These are phyloP conservation scores for Lactifluus subvellereus DNA, from an alignment of 768 basidiomycete genomes.

Conservation along the genomic window DNA sequence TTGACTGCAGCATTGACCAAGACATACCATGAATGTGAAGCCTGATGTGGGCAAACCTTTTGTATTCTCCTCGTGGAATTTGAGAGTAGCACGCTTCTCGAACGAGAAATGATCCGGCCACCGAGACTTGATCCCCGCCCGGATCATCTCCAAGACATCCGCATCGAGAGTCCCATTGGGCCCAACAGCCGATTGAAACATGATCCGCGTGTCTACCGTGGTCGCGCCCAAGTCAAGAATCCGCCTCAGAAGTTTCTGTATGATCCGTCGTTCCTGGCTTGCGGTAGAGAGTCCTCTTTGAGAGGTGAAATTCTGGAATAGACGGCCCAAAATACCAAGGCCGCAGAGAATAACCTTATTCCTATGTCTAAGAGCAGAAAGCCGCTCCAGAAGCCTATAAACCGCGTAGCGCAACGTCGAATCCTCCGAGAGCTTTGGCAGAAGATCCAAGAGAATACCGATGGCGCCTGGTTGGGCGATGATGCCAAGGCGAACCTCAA, in stretches of 20 bases:
- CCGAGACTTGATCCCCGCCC: slow-evolving; percentile 62
- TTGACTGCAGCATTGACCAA: slow-evolving; percentile 17
- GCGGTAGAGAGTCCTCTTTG: slow-evolving; percentile 27
- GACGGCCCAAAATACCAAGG: slow-evolving; percentile 47
- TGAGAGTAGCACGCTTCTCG: slow-evolving; percentile 48
- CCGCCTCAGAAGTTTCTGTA: slow-evolving; percentile 59
- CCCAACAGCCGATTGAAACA: slow-evolving; percentile 55
- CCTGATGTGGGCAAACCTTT: slow-evolving; percentile 55
- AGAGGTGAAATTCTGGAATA: slow-evolving; percentile 45
- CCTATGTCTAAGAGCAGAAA: slow-evolving; percentile 55
- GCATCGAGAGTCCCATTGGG: slow-evolving; percentile 48
- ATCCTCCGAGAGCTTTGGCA: slow-evolving; percentile 34
- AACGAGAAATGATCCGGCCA: slow-evolving; percentile 79
- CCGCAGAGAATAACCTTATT: slow-evolving; percentile 65
- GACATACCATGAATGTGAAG: slow-evolving; percentile 63
- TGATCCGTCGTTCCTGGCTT: slow-evolving; percentile 48
- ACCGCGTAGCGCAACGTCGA: slow-evolving; percentile 44
- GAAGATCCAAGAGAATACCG: slow-evolving; percentile 49
- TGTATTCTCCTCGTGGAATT: slow-evolving; percentile 41
- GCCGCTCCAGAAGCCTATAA: slow-evolving; percentile 57
- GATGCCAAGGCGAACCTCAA: slow-evolving; percentile 37
- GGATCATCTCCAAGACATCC: slow-evolving; percentile 65
- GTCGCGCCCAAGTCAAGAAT: slow-evolving; percentile 71
- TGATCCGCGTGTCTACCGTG: slow-evolving; percentile 52
- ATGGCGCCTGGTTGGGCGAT: slow-evolving; percentile 60